A percentile compares a stretch with the other conserved stretches of the same genome.
Evolutionary conservation across 257 asterid genomes (phyloP).

Genomic region (Solanum sitiens): DNA sequence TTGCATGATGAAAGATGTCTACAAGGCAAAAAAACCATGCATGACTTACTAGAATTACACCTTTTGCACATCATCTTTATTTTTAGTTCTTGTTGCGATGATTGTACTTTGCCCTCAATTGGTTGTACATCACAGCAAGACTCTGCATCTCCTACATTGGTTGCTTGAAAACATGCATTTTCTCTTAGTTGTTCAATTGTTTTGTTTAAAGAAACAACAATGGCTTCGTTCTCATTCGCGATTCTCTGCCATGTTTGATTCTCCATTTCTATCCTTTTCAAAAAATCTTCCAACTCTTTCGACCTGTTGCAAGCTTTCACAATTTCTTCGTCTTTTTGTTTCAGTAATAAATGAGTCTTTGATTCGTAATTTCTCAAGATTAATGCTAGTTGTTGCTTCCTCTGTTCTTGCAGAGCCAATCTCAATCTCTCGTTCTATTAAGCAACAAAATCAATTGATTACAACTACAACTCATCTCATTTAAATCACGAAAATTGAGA

Average conservation of each 20-base stretch:
- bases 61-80: conserved; percentile 36
- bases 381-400: conserved; percentile 20
- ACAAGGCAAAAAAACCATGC: conserved; percentile 67
- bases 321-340: conserved; percentile 50
- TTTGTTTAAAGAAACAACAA: conserved; percentile 33
- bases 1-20: conserved; percentile 73
- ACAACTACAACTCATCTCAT: neutral
- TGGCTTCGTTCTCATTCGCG: conserved; percentile 43
- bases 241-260: conserved; percentile 42
- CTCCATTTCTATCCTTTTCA: conserved; percentile 38
- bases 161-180: neutral
- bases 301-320: conserved; percentile 21
- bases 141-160: conserved; percentile 46
- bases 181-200: conserved; percentile 48
- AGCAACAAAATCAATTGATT: neutral
- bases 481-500: neutral
- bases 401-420: conserved; percentile 40
- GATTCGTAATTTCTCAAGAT: conserved; percentile 39
- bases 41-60: conserved; percentile 36
- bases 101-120: neutral
- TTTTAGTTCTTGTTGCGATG: neutral
- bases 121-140: conserved; percentile 30
- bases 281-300: conserved; percentile 31
- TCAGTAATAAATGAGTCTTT: conserved; percentile 15
- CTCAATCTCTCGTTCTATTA: conserved; percentile 58